Evolutionary conservation across 257 asterid species (phyloP).

Genomic region (Ophiorrhiza pumila): DNA sequence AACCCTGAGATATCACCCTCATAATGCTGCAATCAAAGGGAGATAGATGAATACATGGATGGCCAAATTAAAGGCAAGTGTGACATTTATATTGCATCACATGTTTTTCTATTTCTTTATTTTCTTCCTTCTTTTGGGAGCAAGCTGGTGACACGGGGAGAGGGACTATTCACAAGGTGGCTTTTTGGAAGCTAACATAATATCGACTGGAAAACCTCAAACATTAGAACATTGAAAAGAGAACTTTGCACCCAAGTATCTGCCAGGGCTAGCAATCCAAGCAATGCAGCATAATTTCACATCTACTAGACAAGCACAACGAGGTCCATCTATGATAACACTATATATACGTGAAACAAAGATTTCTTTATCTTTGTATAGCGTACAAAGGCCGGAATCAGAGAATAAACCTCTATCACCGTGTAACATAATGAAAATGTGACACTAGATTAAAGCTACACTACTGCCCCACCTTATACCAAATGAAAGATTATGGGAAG

Average conservation of each 20-base stretch:
- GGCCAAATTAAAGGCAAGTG: slow-evolving; percentile 1
- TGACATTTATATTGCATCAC: background rate
- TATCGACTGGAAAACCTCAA: background rate
- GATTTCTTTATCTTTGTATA: too few species aligned
- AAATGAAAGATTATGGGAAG: too few species aligned
- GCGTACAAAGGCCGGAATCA: background rate
- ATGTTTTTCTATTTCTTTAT: background rate
- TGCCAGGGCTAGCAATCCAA: background rate
- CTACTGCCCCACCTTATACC: background rate
- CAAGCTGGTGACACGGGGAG: background rate
- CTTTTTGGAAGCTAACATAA: background rate
- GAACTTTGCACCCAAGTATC: background rate
- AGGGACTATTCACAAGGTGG: background rate
- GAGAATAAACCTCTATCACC: background rate
- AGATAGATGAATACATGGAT: slow-evolving; percentile 4
- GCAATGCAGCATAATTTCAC: too few species aligned
- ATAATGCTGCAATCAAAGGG: slow-evolving; percentile 61
- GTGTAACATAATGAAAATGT: background rate
- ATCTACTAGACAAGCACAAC: too few species aligned
- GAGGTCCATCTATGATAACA: too few species aligned
- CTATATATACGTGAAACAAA: too few species aligned
- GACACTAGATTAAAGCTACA: background rate
- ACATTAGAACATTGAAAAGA: background rate
- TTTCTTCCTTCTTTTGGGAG: background rate
- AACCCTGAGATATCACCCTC: slow-evolving; percentile 67